phyloP scores from a whole-genome alignment of 257 asterid species.

The Solanum lignicaule region DNA sequence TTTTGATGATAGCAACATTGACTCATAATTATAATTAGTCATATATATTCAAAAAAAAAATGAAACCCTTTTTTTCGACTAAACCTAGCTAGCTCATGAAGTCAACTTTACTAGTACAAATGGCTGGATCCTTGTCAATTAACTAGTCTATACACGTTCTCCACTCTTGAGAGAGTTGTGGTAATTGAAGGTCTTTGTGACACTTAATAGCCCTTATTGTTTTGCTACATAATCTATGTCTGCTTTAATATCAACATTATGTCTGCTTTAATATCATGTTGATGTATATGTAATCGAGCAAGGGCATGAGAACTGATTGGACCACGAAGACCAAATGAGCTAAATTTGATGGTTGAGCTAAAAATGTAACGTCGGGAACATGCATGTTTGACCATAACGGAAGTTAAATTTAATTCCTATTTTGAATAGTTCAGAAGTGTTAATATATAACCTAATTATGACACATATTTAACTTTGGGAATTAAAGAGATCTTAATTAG shows the following conservation, averaged over 20 bases:
- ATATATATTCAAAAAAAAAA: neutral
- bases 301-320: too few relatives aligned
- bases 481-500: neutral
- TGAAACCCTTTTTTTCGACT: neutral
- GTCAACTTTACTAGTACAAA: neutral
- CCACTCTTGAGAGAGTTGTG: neutral
- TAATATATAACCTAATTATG: too few relatives aligned
- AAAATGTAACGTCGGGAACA: too few relatives aligned
- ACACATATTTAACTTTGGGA: neutral
- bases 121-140: neutral
- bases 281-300: neutral
- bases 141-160: neutral
- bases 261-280: neutral
- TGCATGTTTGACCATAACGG: neutral
- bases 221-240: too few relatives aligned
- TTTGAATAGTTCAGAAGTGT: too few relatives aligned
- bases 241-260: too few relatives aligned
- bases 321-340: too few relatives aligned
- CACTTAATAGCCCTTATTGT: neutral
- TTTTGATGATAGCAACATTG: conserved; percentile 9
- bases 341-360: too few relatives aligned
- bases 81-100: neutral
- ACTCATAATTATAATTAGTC: neutral
- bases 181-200: neutral
- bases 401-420: neutral